These are phyloP conservation scores for Sodiomyces alkalinus DNA, from an alignment of 2,329 filamentous ascomycete genomes.

Conservation along the genomic window DNA sequence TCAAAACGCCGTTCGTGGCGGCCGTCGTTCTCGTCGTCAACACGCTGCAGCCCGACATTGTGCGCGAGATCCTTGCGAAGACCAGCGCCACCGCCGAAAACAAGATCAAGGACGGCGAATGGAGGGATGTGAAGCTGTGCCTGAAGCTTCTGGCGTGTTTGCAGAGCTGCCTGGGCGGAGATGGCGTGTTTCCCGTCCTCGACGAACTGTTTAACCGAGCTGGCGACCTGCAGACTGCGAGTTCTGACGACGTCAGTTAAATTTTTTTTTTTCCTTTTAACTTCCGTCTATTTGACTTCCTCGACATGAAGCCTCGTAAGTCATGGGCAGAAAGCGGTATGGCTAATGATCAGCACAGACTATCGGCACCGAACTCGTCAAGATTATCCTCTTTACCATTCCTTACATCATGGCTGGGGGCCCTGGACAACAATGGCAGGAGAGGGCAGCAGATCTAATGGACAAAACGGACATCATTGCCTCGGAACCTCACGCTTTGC, in stretches of 20 bases:
- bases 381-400: constrained; percentile 88
- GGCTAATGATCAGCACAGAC: constrained; percentile 25
- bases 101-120: constrained; percentile 57
- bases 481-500: constrained; percentile 70
- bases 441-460: constrained; percentile 64
- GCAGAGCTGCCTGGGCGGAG: constrained; percentile 63
- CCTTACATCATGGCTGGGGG: constrained; percentile 74
- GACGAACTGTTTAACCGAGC: constrained; percentile 84
- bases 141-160: constrained; percentile 82
- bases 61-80: constrained; percentile 52
- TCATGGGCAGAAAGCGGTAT: not conserved
- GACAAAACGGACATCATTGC: constrained; percentile 94
- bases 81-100: constrained; percentile 47
- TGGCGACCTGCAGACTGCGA: constrained; percentile 85
- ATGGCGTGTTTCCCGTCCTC: constrained; percentile 72
- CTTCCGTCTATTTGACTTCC: not conserved
- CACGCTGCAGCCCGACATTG: constrained; percentile 58
- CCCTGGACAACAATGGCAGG: constrained; percentile 51
- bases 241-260: constrained; percentile 73
- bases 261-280: not conserved
- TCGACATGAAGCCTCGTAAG: too few relatives aligned
- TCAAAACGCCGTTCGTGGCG: constrained; percentile 93
- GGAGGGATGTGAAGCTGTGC: constrained; percentile 82
- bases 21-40: constrained; percentile 72
- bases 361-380: constrained; percentile 75